Conservation (phyloP, 2,329 filamentous ascomycete genomes). For the Aspergillus fijiensis region DNA sequence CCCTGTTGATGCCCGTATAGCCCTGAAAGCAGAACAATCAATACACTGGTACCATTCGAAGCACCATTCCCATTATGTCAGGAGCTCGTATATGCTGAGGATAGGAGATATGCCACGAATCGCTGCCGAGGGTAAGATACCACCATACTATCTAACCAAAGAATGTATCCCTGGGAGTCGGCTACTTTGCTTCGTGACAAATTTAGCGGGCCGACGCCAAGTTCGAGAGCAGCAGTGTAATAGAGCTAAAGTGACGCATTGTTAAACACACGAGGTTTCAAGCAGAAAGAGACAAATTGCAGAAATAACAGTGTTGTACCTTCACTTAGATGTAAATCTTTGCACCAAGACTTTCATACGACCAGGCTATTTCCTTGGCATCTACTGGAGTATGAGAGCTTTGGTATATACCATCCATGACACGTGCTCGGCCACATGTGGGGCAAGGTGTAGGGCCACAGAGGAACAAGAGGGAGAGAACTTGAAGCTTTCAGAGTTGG, state of each 20-base stretch:
- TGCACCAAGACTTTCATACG: neutral
- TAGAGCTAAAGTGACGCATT: neutral
- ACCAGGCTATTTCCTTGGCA: conserved; percentile 1
- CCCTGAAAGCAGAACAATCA: too few species aligned
- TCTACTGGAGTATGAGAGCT: neutral
- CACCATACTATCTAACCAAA: neutral
- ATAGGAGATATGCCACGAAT: too few species aligned
- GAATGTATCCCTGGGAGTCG: neutral
- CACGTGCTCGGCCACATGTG: neutral
- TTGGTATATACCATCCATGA: conserved; percentile 1
- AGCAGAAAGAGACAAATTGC: neutral
- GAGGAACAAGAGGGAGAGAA: conserved; percentile 13
- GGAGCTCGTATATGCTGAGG: too few species aligned
- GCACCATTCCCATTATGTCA: too few species aligned
- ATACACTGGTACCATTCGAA: too few species aligned
- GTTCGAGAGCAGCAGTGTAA: neutral
- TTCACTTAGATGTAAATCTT: neutral
- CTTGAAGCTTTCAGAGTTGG: conserved; percentile 17
- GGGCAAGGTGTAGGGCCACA: neutral
- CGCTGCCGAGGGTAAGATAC: neutral
- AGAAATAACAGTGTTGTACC: neutral
- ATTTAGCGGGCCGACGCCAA: neutral
- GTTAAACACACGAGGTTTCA: neutral
- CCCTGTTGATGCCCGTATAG: too few species aligned
- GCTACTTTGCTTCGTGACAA: neutral